A percentile compares a stretch with the other conserved stretches of the same genome.
Evolutionary conservation across 495 filamentous ascomycete genomes (phyloP).

Genomic region (Jackrogersella minutella): DNA sequence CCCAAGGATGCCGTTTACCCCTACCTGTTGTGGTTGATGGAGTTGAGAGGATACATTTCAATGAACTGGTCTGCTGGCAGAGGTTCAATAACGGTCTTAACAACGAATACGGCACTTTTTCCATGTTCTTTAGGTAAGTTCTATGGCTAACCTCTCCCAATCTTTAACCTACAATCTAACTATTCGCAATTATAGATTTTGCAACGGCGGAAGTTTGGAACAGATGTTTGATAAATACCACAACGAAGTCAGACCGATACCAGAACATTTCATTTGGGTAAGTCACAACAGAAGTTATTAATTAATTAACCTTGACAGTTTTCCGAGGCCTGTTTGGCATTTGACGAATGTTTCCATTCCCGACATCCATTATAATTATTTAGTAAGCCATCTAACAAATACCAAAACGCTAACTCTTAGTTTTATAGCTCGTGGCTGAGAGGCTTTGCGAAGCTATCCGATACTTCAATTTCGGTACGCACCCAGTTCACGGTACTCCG

Average conservation of each 20-base stretch:
- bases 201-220: constrained; percentile 2
- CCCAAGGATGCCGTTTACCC: neutral
- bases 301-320: neutral
- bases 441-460: constrained; percentile 10
- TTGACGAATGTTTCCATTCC: neutral
- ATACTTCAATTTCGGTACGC: constrained; percentile 6
- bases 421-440: constrained; percentile 10
- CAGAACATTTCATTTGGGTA: constrained; percentile 24
- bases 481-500: neutral
- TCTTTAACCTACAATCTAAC: neutral
- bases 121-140: constrained; percentile 7
- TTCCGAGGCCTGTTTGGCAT: neutral
- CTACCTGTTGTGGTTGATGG: neutral
- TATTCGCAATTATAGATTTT: neutral
- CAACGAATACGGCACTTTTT: neutral
- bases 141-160: neutral
- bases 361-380: neutral
- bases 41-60: neutral
- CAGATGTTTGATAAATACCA: neutral
- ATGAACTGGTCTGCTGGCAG: neutral
- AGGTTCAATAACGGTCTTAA: neutral
- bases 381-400: neutral
- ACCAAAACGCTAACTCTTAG: neutral
- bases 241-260: neutral
- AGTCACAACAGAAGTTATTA: neutral